Conservation (phyloP, 2,329 filamentous ascomycete genomes). For the Neurospora sp. region DNA sequence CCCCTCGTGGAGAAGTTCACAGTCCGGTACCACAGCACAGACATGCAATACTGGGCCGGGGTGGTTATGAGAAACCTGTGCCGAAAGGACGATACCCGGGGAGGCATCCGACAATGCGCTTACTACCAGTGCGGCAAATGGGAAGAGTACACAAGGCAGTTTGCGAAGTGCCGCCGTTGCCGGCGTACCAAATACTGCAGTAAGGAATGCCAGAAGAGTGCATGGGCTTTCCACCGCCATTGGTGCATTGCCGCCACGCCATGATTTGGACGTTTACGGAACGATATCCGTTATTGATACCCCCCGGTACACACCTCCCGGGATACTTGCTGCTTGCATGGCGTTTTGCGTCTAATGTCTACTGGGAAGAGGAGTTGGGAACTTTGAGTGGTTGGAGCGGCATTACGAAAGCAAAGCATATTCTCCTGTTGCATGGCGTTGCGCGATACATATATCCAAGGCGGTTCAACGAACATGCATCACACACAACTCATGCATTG, state of each 20-base stretch:
- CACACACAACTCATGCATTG: neutral
- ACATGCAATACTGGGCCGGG: slow-evolving; percentile 99
- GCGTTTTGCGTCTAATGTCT: slow-evolving; percentile 21
- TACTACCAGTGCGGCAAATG: slow-evolving; percentile 98
- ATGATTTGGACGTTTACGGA: slow-evolving; percentile 20
- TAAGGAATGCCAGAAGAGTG: slow-evolving; percentile 98
- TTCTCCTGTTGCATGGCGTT: slow-evolving; percentile 16
- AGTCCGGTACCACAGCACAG: slow-evolving; percentile 83
- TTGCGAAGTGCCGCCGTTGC: slow-evolving; percentile 94
- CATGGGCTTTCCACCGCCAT: slow-evolving; percentile 95
- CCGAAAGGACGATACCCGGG: slow-evolving; percentile 89
- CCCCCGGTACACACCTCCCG: slow-evolving; percentile 15
- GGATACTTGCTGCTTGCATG: slow-evolving; percentile 15
- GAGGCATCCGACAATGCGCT: slow-evolving; percentile 91
- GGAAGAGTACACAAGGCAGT: slow-evolving; percentile 94
- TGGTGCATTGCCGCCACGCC: slow-evolving; percentile 78
- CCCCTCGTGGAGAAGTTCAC: slow-evolving; percentile 98
- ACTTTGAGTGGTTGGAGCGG: slow-evolving; percentile 7
- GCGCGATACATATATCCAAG: slow-evolving; percentile 12
- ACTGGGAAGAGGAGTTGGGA: slow-evolving; percentile 11
- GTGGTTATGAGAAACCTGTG: slow-evolving; percentile 98
- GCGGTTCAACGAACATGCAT: neutral
- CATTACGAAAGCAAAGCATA: slow-evolving; percentile 12
- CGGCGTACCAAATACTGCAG: slow-evolving; percentile 98
- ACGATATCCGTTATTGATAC: slow-evolving; percentile 19